These are phyloP conservation scores for Paraglomus brasilianum DNA, from an alignment of 192 early-diverging fungal genomes.

Conservation along the genomic window DNA sequence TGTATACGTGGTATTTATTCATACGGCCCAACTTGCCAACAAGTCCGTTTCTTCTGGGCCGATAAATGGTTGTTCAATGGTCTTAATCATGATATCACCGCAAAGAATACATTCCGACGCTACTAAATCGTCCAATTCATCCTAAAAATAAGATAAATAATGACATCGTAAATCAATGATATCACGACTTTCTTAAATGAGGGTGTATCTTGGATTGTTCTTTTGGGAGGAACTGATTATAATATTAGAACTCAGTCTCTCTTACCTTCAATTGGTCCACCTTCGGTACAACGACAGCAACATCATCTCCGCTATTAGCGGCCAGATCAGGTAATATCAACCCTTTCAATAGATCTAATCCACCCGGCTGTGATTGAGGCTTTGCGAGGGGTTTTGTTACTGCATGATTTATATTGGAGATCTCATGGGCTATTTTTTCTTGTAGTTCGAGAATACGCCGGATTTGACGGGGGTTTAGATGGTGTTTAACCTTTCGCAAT, in stretches of 20 bases:
- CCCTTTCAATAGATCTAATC: constrained; percentile 17
- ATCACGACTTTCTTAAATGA: too few relatives aligned
- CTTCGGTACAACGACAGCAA: constrained; percentile 44
- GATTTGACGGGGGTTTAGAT: constrained; percentile 47
- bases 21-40: constrained; percentile 65
- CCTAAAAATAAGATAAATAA: constrained; percentile 24
- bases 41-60: constrained; percentile 51
- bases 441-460: constrained; percentile 57
- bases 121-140: constrained; percentile 48
- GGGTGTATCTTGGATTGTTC: too few relatives aligned
- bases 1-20: constrained; percentile 24
- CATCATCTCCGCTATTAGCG: constrained; percentile 43
- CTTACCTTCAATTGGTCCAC: constrained; percentile 45
- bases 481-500: constrained; percentile 45
- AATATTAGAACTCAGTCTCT: background rate
- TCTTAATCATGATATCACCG: constrained; percentile 92
- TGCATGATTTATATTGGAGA: constrained; percentile 39
- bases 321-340: constrained; percentile 28
- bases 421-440: constrained; percentile 54
- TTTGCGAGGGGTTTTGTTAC: constrained; percentile 3
- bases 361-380: background rate
- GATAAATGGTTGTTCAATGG: constrained; percentile 81
- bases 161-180: background rate
- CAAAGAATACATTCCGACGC: constrained; percentile 89
- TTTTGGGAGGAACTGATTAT: background rate